Percentiles rank a stretch among this genome's conserved stretches.
These are phyloP conservation scores for Quercus dentata DNA, from an alignment of 306 rosid species.

Conservation along the genomic window DNA sequence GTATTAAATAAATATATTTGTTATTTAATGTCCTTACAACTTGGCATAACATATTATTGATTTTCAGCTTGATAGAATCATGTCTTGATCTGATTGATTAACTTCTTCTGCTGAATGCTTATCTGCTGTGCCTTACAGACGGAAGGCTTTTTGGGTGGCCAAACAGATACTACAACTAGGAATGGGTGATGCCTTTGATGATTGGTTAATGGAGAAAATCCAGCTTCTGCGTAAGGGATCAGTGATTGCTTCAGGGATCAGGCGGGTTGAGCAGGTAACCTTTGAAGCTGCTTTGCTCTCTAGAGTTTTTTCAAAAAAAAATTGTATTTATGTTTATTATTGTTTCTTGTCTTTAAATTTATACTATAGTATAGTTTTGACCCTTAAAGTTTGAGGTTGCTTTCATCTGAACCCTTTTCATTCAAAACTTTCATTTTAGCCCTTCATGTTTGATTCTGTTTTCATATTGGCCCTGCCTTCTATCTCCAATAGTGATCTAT, in stretches of 20 bases:
- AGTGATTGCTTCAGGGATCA: conserved; percentile 81
- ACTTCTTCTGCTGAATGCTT: conserved; percentile 18
- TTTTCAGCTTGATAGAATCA: neutral
- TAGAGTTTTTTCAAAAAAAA: neutral
- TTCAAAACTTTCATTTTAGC: too few relatives aligned
- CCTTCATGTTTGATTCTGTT: too few relatives aligned
- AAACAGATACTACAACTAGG: conserved; percentile 94
- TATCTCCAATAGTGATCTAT: too few relatives aligned
- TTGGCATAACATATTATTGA: neutral
- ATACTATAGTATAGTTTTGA: neutral
- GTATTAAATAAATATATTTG: conserved; percentile 32
- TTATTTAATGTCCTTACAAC: neutral
- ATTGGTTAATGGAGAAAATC: conserved; percentile 92
- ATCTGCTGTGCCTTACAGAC: conserved; percentile 42
- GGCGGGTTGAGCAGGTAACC: conserved; percentile 77
- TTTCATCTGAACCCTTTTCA: too few relatives aligned
- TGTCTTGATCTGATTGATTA: conserved; percentile 1
- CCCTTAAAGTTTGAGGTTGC: too few relatives aligned
- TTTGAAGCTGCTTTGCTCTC: conserved; percentile 8
- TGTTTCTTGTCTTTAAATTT: neutral
- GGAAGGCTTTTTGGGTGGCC: conserved; percentile 98
- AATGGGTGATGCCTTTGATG: conserved; percentile 99
- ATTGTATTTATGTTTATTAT: neutral
- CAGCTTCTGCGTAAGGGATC: conserved; percentile 88
- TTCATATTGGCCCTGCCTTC: too few relatives aligned